Evolutionary conservation across 2,329 filamentous ascomycete genomes (phyloP).

Genomic region (Ophiostoma montium): DNA sequence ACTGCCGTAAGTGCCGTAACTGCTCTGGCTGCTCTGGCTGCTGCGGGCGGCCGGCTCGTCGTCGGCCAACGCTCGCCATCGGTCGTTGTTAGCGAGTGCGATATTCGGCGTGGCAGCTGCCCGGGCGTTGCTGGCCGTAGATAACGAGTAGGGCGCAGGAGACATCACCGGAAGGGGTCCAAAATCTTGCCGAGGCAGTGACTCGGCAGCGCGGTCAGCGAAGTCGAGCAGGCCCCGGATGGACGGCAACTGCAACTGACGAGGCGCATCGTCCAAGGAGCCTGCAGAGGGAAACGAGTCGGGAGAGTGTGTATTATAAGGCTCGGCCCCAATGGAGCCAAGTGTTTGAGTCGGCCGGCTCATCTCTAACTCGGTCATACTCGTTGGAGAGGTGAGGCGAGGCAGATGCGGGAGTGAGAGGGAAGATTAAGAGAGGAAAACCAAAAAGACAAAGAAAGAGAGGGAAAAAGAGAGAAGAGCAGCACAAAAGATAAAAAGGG

Average conservation of each 20-base stretch:
- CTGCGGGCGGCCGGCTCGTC: neutral
- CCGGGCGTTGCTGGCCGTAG: too few species aligned
- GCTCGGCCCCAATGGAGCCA: neutral
- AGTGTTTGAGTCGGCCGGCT: neutral
- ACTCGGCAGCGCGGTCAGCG: neutral
- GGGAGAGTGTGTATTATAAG: neutral
- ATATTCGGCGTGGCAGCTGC: neutral
- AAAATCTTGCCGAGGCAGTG: neutral
- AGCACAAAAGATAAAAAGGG: neutral
- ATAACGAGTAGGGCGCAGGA: neutral
- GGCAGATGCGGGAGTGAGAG: neutral
- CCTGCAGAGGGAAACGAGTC: neutral
- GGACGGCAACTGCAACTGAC: neutral
- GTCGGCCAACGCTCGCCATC: neutral
- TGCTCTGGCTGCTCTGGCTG: neutral
- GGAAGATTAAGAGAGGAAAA: too few species aligned
- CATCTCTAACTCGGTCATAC: neutral
- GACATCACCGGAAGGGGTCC: neutral
- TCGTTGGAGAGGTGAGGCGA: neutral
- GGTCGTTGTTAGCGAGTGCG: too few species aligned
- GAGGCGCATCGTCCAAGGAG: neutral
- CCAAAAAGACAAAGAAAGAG: too few species aligned
- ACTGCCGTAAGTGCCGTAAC: too few species aligned
- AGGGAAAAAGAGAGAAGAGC: neutral
- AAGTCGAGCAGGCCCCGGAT: neutral